A percentile compares a stretch with the other conserved stretches of the same genome.
phyloP scores from a whole-genome alignment of 169 alveolate species.

The Condylostoma magnum region DNA sequence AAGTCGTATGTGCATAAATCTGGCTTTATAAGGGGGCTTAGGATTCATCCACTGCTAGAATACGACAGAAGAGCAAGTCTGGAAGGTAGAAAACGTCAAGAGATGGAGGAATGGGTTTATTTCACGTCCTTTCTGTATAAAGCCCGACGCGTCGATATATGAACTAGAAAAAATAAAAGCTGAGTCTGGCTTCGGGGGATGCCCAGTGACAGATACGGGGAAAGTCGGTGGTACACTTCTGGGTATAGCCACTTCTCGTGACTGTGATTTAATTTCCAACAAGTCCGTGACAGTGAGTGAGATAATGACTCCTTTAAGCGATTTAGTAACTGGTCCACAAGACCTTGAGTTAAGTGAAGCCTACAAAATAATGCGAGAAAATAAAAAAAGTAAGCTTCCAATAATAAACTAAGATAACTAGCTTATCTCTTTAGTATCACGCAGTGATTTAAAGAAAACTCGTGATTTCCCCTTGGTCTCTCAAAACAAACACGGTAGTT shows the following conservation, averaged over 20 bases:
- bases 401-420: constrained; percentile 80
- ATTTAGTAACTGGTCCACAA: constrained; percentile 69
- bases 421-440: constrained; percentile 83
- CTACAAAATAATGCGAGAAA: constrained; percentile 64
- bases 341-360: constrained; percentile 85
- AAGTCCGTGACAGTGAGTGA: constrained; percentile 50
- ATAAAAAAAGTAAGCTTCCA: constrained; percentile 86
- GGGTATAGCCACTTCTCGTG: constrained; percentile 88
- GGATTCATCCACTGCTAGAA: constrained; percentile 92
- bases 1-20: constrained; percentile 89
- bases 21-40: constrained; percentile 87
- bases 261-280: constrained; percentile 81
- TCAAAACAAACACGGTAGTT: constrained; percentile 83
- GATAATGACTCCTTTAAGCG: constrained; percentile 34
- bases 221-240: constrained; percentile 79
- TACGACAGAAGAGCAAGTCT: constrained; percentile 77
- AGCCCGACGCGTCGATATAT: constrained; percentile 59
- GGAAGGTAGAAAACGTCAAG: constrained; percentile 86
- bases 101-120: constrained; percentile 90
- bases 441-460: constrained; percentile 86
- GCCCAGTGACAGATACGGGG: constrained; percentile 88
- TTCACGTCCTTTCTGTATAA: constrained; percentile 81
- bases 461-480: constrained; percentile 85
- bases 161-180: constrained; percentile 16
- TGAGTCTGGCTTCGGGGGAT: constrained; percentile 51